phyloP scores from a whole-genome alignment of 495 filamentous ascomycete genomes.

The Amphirosellinia nigrospora region DNA sequence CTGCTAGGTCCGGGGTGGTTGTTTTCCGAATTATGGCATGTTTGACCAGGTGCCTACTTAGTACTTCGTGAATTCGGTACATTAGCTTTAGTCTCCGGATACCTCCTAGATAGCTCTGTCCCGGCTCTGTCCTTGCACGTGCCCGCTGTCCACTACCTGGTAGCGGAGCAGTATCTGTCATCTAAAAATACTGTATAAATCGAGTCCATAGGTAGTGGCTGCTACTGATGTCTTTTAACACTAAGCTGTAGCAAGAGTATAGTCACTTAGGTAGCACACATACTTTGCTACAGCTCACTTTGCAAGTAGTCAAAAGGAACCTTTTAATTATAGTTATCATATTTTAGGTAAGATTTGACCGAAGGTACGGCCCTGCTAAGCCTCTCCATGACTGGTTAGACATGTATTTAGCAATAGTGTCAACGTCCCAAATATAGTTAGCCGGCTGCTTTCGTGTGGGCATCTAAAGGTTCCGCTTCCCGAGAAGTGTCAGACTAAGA shows the following conservation, averaged over 20 bases:
- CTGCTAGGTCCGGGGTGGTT: constrained; percentile 9
- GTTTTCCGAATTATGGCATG: constrained; percentile 7
- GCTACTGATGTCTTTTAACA: neutral
- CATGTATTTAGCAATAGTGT: too few species aligned
- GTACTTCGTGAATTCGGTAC: too few species aligned
- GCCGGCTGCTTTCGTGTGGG: too few species aligned
- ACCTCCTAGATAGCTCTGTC: neutral
- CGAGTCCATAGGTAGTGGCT: neutral
- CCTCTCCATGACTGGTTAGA: too few species aligned
- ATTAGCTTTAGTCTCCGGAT: too few species aligned
- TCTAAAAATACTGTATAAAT: neutral
- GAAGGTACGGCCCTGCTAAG: neutral
- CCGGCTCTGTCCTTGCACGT: neutral
- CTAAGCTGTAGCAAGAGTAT: neutral
- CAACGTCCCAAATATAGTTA: too few species aligned
- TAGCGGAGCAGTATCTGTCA: neutral
- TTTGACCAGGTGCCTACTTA: neutral
- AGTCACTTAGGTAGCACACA: neutral
- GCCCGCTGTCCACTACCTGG: neutral
- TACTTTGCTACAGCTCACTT: neutral
- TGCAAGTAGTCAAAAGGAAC: neutral
- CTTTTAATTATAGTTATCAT: neutral
- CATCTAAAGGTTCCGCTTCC: neutral
- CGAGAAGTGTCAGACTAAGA: neutral
- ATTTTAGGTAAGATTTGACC: neutral